Evolutionary conservation across 176 grass and related monocot genomes (phyloP).

Genomic region (Oryza nivara): DNA sequence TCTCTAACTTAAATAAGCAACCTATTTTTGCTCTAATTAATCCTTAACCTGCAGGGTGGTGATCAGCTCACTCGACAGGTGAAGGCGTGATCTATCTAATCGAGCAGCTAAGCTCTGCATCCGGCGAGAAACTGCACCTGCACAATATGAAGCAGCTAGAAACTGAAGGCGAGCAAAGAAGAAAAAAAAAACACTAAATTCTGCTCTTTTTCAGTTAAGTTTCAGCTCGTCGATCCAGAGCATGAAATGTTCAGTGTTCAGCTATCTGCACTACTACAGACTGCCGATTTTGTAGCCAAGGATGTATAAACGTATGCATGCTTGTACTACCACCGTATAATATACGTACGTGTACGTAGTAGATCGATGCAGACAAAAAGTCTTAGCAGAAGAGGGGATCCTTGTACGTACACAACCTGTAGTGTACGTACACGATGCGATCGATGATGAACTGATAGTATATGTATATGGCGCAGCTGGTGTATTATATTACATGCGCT

Average conservation of each 20-base stretch:
- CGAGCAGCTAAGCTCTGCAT: neutral
- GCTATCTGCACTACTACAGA: neutral
- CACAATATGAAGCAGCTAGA: neutral
- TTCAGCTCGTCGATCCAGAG: constrained; percentile 28
- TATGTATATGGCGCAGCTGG: neutral
- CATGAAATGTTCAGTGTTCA: constrained; percentile 6
- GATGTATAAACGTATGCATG: neutral
- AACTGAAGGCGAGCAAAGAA: neutral
- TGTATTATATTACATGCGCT: neutral
- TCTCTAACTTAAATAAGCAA: neutral
- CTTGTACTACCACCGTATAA: neutral
- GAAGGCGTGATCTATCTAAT: neutral
- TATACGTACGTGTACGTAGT: neutral
- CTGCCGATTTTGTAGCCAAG: constrained; percentile 27
- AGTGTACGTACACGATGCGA: neutral
- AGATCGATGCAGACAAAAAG: neutral
- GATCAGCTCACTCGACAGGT: constrained; percentile 75
- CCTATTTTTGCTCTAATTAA: neutral
- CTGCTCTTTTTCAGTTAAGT: neutral
- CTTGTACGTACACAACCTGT: constrained; percentile 1
- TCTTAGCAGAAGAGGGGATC: neutral
- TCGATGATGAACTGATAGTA: neutral
- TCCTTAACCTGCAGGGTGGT: constrained; percentile 60
- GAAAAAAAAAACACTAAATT: no score
- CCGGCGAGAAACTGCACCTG: neutral